Evolutionary conservation across 306 rosid genomes (phyloP).

Genomic region (Medicago ruthenica): DNA sequence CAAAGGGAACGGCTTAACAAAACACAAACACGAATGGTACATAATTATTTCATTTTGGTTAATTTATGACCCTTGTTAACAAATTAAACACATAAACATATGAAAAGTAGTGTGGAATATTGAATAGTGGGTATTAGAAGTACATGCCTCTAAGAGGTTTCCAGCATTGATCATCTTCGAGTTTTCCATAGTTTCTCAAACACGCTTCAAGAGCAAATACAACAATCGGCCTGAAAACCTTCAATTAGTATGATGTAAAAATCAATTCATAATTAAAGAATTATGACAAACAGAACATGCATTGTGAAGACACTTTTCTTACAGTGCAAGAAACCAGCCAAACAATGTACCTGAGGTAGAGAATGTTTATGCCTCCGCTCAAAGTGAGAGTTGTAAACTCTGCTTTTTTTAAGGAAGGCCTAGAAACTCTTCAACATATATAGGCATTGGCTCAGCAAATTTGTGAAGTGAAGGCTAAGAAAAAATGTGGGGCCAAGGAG

Average conservation of each 20-base stretch:
- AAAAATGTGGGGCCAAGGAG: slow-evolving; percentile 52
- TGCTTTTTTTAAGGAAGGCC: slow-evolving; percentile 54
- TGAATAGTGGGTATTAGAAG: slow-evolving; percentile 16
- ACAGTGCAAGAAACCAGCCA: not conserved
- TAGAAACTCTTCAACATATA: slow-evolving; percentile 66
- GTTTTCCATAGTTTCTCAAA: slow-evolving; percentile 61
- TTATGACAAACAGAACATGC: slow-evolving; percentile 22
- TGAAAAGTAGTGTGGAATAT: slow-evolving; percentile 10
- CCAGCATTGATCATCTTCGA: slow-evolving; percentile 40
- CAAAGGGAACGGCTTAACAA: not conserved
- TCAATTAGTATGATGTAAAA: slow-evolving; percentile 23
- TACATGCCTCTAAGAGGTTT: slow-evolving; percentile 51
- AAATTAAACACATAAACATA: not conserved
- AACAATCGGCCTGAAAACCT: slow-evolving; percentile 34
- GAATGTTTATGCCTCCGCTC: slow-evolving; percentile 26
- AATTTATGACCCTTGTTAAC: not conserved
- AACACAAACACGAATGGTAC: not conserved
- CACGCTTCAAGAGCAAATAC: slow-evolving; percentile 50
- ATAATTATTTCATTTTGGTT: slow-evolving; percentile 20
- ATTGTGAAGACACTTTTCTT: slow-evolving; percentile 20
- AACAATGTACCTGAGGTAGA: slow-evolving; percentile 39
- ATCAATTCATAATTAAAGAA: slow-evolving; percentile 24
- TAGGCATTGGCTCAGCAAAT: slow-evolving; percentile 39
- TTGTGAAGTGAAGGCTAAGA: slow-evolving; percentile 73
- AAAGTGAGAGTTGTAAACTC: slow-evolving; percentile 36